Conservation (phyloP, 2,329 filamentous ascomycete genomes). For the Penicillium thymicola region DNA sequence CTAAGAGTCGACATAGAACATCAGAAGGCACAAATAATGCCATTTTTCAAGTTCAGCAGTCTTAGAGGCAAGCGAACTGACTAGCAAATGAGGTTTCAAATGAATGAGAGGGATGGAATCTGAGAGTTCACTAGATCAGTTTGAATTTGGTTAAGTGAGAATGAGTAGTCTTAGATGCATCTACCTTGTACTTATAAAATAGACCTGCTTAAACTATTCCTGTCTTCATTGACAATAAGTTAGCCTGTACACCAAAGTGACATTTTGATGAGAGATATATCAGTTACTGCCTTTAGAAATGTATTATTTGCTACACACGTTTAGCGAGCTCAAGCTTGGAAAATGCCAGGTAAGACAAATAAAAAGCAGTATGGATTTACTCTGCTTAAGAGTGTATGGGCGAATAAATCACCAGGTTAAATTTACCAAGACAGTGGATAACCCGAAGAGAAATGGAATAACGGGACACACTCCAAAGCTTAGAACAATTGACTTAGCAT, state of each 20-base stretch:
- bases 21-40: not conserved
- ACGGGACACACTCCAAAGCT: no score
- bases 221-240: no score
- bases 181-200: not conserved
- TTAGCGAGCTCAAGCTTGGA: not conserved
- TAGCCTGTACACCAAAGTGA: not conserved
- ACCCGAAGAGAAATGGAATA: not conserved
- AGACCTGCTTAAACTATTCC: not conserved
- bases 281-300: not conserved
- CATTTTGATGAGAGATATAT: rapidly evolving
- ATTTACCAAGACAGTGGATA: not conserved
- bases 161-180: not conserved
- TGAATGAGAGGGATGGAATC: not conserved
- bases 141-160: not conserved
- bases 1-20: not conserved
- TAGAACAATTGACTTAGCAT: no score
- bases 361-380: no score
- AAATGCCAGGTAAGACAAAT: not conserved
- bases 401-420: not conserved
- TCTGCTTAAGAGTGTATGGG: not conserved
- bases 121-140: not conserved
- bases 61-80: not conserved
- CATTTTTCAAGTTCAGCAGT: no score
- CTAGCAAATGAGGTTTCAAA: not conserved
- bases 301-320: not conserved